A percentile compares a stretch with the other conserved stretches of the same genome.
phyloP scores from a whole-genome alignment of 495 filamentous ascomycete genomes.

The Penicillium simplicissimum region DNA sequence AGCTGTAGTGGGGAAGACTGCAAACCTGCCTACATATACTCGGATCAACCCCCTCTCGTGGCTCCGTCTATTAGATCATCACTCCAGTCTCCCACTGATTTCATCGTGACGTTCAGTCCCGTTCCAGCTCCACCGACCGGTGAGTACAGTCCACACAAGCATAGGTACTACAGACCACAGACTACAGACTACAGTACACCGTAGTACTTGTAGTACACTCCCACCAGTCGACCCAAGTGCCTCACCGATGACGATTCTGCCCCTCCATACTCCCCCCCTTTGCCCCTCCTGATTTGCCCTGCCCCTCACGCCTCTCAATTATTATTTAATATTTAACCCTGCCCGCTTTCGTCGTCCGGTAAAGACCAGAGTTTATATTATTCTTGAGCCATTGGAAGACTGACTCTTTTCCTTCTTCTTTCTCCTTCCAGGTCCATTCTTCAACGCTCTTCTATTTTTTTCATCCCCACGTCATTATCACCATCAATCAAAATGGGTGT shows the following conservation, averaged over 20 bases:
- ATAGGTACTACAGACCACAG: neutral
- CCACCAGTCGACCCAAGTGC: neutral
- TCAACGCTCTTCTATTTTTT: conserved; percentile 14
- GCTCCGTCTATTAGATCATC: neutral
- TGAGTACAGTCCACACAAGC: conserved; percentile 21
- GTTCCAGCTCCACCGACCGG: conserved; percentile 23
- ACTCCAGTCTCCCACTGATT: conserved; percentile 19
- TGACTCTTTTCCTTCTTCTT: conserved; percentile 12
- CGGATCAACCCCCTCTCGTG: neutral
- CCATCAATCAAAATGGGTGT: conserved; percentile 61
- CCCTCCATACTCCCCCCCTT: conserved; percentile 18
- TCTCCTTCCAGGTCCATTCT: conserved; percentile 10
- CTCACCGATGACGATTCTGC: conserved; percentile 33
- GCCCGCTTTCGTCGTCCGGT: conserved; percentile 35
- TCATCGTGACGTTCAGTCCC: conserved; percentile 31
- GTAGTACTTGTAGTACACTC: too few species aligned
- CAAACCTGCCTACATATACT: conserved; percentile 3
- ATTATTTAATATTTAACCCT: conserved; percentile 1
- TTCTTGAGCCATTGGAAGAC: neutral
- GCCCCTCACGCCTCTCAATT: neutral
- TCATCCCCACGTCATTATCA: conserved; percentile 5
- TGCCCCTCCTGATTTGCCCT: conserved; percentile 27
- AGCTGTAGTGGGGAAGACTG: neutral
- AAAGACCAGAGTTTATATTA: conserved; percentile 14
- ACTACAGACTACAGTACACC: too few species aligned